Evolutionary conservation across 2,329 filamentous ascomycete genomes (phyloP).

Genomic region (Epichloe gansuensis): DNA sequence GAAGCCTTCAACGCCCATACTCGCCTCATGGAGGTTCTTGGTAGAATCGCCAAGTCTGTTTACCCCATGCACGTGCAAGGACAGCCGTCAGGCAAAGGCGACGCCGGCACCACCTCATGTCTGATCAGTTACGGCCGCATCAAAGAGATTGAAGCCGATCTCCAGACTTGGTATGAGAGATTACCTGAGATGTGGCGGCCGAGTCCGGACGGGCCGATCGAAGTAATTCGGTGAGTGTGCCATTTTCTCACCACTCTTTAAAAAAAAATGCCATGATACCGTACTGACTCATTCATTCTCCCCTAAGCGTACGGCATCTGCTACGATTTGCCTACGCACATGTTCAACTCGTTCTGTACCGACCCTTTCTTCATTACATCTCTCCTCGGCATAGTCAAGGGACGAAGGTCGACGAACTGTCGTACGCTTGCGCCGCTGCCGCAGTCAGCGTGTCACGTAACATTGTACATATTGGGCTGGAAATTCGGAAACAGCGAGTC

Average conservation of each 20-base stretch:
- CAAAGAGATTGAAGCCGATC: slow-evolving; percentile 49
- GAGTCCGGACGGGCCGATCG: slow-evolving; percentile 59
- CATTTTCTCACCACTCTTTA: neutral
- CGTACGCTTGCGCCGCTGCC: slow-evolving; percentile 58
- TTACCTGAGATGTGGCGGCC: slow-evolving; percentile 69
- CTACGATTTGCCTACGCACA: slow-evolving; percentile 71
- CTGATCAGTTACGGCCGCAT: slow-evolving; percentile 51
- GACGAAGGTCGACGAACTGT: slow-evolving; percentile 56
- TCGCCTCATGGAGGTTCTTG: slow-evolving; percentile 48
- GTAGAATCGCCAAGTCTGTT: slow-evolving; percentile 51
- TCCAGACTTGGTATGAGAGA: slow-evolving; percentile 50
- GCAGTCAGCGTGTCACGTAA: slow-evolving; percentile 53
- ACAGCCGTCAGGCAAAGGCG: slow-evolving; percentile 30
- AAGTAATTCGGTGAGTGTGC: slow-evolving; percentile 57
- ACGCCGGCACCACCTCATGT: slow-evolving; percentile 37
- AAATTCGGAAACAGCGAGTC: slow-evolving; percentile 62
- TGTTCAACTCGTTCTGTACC: slow-evolving; percentile 70
- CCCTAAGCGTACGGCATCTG: slow-evolving; percentile 53
- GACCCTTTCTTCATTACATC: slow-evolving; percentile 74
- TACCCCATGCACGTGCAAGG: slow-evolving; percentile 50
- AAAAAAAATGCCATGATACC: neutral
- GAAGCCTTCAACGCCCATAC: slow-evolving; percentile 56
- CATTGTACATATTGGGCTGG: slow-evolving; percentile 66
- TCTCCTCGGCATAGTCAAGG: slow-evolving; percentile 47
- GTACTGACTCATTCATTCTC: neutral